Percentiles rank a stretch among this genome's conserved stretches.
Evolutionary conservation across 306 rosid genomes (phyloP).

Genomic region (Gleditsia sinensis): DNA sequence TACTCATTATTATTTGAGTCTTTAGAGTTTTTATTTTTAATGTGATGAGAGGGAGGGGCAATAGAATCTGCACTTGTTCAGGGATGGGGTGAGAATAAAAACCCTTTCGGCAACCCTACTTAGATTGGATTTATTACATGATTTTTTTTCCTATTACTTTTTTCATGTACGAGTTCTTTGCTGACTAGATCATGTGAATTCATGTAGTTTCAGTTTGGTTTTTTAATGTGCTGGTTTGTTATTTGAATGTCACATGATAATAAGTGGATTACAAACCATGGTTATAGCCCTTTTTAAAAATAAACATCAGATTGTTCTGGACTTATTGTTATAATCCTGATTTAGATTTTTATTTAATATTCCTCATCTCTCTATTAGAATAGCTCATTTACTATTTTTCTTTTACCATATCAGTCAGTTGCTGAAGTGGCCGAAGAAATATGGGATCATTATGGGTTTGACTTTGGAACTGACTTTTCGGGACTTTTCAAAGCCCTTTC

Average conservation of each 20-base stretch:
- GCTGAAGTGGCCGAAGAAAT: conserved; percentile 93
- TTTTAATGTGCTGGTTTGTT: neutral
- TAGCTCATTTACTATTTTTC: conserved; percentile 9
- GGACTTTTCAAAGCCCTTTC: conserved; percentile 90
- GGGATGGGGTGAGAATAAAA: too few species aligned
- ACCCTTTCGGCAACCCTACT: too few species aligned
- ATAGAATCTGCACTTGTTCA: too few species aligned
- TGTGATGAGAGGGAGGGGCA: too few species aligned
- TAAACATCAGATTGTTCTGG: neutral
- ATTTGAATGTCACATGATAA: neutral
- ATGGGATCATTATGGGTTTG: conserved; percentile 96
- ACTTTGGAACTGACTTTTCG: conserved; percentile 87
- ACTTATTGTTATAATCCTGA: neutral
- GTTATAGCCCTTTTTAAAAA: neutral
- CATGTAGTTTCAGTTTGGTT: neutral
- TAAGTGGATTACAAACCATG: neutral
- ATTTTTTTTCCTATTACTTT: neutral
- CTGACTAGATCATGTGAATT: neutral
- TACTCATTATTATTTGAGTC: too few species aligned
- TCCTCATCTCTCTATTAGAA: neutral
- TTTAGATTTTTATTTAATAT: conserved; percentile 3
- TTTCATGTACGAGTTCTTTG: neutral
- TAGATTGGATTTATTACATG: neutral
- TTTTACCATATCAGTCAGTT: conserved; percentile 60
- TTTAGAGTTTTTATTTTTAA: too few species aligned